Evolutionary conservation across 1,284 basidiomycete genomes (phyloP).

Genomic region (Inonotus hispidus): DNA sequence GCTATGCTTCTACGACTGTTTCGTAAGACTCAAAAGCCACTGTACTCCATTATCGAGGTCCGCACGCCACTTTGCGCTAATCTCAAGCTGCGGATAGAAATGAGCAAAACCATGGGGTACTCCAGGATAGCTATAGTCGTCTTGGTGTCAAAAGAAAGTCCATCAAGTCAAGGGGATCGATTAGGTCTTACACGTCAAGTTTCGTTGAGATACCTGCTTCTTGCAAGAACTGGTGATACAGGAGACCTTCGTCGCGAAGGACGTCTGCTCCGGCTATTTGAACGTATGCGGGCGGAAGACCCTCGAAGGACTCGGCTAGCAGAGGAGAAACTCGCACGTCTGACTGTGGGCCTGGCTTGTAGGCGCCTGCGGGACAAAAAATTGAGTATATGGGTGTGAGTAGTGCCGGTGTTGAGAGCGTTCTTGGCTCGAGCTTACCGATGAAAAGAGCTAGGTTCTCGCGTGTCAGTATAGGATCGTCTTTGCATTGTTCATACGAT

Average conservation of each 20-base stretch:
- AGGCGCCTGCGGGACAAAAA: slow-evolving; percentile 16
- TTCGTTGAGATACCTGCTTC: slow-evolving; percentile 19
- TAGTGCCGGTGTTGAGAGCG: neutral
- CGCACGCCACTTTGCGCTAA: slow-evolving; percentile 7
- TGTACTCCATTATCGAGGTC: slow-evolving; percentile 8
- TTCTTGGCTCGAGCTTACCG: neutral
- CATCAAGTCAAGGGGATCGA: too few species aligned
- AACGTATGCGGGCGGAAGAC: slow-evolving; percentile 21
- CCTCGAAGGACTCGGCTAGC: slow-evolving; percentile 19
- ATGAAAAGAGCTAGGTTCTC: neutral
- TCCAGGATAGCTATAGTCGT: slow-evolving; percentile 7
- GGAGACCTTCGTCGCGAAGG: slow-evolving; percentile 24
- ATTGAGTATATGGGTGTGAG: slow-evolving; percentile 18
- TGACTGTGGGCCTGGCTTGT: slow-evolving; percentile 12
- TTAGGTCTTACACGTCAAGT: slow-evolving; percentile 23
- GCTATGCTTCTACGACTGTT: neutral
- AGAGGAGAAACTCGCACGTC: slow-evolving; percentile 20
- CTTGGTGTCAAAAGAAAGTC: neutral
- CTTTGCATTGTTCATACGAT: slow-evolving; percentile 23
- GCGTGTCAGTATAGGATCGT: slow-evolving; percentile 19
- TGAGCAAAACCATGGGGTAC: slow-evolving; percentile 11
- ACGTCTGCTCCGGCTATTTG: slow-evolving; percentile 23
- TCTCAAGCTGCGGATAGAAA: slow-evolving; percentile 6
- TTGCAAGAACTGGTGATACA: slow-evolving; percentile 22
- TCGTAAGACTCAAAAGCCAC: slow-evolving; percentile 3